Percentiles rank a stretch among this genome's conserved stretches.
phyloP scores from a whole-genome alignment of 202 grass and related monocot genomes.

The Elaeis oleifera region DNA sequence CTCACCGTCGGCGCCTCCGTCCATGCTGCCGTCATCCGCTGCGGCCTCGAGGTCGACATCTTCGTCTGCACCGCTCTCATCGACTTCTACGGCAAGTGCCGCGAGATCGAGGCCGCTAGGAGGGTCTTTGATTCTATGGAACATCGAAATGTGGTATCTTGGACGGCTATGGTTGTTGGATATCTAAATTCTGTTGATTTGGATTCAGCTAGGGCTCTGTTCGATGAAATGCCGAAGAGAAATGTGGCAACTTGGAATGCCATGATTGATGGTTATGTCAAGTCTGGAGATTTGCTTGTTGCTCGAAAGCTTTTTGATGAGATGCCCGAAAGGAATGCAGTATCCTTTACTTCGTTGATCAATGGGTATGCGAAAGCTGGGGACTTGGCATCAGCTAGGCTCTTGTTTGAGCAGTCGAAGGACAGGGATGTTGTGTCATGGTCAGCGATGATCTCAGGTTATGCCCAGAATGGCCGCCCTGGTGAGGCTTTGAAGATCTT shows the following conservation, averaged over 20 bases:
- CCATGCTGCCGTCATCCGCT: conserved; percentile 40
- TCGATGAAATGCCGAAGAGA: conserved; percentile 48
- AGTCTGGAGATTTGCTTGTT: conserved; percentile 41
- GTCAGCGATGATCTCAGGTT: conserved; percentile 77
- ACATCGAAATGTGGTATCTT: conserved; percentile 45
- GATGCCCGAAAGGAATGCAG: conserved; percentile 49
- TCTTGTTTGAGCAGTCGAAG: conserved; percentile 49
- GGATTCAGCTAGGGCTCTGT: conserved; percentile 33
- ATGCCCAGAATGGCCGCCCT: conserved; percentile 68
- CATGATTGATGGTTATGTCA: conserved; percentile 64
- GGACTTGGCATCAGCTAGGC: conserved; percentile 41
- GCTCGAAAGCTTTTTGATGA: conserved; percentile 51
- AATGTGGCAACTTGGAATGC: conserved; percentile 68
- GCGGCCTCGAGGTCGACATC: conserved; percentile 52
- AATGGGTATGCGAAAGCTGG: conserved; percentile 61
- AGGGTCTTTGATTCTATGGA: conserved; percentile 52
- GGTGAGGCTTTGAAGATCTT: conserved; percentile 54
- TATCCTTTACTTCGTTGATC: conserved; percentile 59
- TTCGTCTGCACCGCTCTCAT: conserved; percentile 71
- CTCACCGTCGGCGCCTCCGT: conserved; percentile 24
- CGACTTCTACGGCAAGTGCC: conserved; percentile 63
- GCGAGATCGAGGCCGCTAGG: conserved; percentile 21
- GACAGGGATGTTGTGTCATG: conserved; percentile 59
- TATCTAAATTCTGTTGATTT: conserved; percentile 38
- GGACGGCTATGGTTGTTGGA: conserved; percentile 47